Evolutionary conservation across 495 filamentous ascomycete species (phyloP).

Genomic region (Pseudoneurospora amorphoporcata): DNA sequence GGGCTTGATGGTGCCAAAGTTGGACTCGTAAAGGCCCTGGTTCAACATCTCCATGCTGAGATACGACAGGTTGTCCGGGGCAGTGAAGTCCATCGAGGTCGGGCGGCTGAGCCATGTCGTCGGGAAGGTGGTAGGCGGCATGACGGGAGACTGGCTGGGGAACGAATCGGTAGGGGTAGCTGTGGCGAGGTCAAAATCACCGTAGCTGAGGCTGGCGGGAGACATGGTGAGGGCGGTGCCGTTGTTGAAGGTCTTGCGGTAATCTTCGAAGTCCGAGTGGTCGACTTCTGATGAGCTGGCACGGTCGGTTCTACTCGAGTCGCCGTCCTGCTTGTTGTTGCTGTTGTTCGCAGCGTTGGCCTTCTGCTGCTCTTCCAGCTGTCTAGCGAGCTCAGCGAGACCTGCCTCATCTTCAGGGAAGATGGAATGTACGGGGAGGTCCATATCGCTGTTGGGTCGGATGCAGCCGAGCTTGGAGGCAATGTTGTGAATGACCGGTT

Average conservation of each 20-base stretch:
- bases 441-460: slow-evolving; percentile 42
- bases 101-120: slow-evolving; percentile 26
- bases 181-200: slow-evolving; percentile 29
- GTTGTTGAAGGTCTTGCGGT: slow-evolving; percentile 31
- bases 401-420: slow-evolving; percentile 46
- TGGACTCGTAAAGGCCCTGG: slow-evolving; percentile 33
- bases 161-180: slow-evolving; percentile 24
- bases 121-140: slow-evolving; percentile 2
- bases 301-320: slow-evolving; percentile 31
- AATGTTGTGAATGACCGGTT: slow-evolving; percentile 47
- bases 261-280: slow-evolving; percentile 43
- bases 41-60: slow-evolving; percentile 35
- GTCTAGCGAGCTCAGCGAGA: slow-evolving; percentile 37
- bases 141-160: slow-evolving; percentile 17
- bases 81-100: slow-evolving; percentile 20
- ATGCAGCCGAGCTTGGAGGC: slow-evolving; percentile 47
- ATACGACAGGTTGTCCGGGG: slow-evolving; percentile 8
- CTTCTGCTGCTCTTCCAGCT: slow-evolving; percentile 34
- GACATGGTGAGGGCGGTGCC: slow-evolving; percentile 33
- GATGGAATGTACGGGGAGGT: slow-evolving; percentile 40
- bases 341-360: slow-evolving; percentile 20
- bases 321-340: slow-evolving; percentile 22
- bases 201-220: slow-evolving; percentile 35
- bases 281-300: slow-evolving; percentile 44
- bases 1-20: slow-evolving; percentile 39